Conservation (phyloP, 768 basidiomycete genomes). For the Boletus eberwhitei region DNA sequence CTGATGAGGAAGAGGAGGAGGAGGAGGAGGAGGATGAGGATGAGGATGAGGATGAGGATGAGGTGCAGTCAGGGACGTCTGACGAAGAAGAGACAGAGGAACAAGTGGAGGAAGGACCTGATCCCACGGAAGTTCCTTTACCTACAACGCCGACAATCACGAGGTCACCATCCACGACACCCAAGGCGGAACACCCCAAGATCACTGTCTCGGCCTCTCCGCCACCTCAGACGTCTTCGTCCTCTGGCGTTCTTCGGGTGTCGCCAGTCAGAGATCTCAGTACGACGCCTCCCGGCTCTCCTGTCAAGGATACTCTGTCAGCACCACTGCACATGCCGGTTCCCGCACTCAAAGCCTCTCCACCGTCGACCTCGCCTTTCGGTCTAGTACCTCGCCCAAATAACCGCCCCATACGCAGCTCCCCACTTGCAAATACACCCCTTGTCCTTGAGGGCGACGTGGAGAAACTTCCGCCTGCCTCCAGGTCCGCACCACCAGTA, state of each 20-base stretch:
- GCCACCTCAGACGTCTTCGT: constrained; percentile 27
- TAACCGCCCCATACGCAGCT: constrained; percentile 64
- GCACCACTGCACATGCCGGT: constrained; percentile 10
- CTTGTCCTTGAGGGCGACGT: constrained; percentile 42
- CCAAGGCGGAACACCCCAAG: constrained; percentile 48
- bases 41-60: neutral
- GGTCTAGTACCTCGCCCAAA: constrained; percentile 48
- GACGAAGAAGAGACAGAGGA: constrained; percentile 22
- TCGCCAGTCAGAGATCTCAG: constrained; percentile 41
- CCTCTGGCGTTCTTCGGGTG: constrained; percentile 18
- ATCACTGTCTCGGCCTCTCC: constrained; percentile 36
- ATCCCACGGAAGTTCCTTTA: constrained; percentile 21
- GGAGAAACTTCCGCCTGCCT: constrained; percentile 8
- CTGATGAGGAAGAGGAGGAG: constrained; percentile 18
- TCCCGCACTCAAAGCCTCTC: constrained; percentile 16
- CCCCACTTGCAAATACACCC: constrained; percentile 62
- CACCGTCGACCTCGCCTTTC: constrained; percentile 35
- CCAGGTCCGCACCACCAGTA: constrained; percentile 19
- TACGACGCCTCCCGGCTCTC: constrained; percentile 67
- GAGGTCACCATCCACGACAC: constrained; percentile 58
- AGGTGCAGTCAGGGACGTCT: constrained; percentile 14
- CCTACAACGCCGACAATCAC: constrained; percentile 36
- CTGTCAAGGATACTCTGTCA: constrained; percentile 40
- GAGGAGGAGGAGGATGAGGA: too few species aligned
- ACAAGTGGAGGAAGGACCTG: constrained; percentile 14